Evolutionary conservation across 164 flowering plant species (phyloP), one percentile per base, ranked within the genome.

Genomic region (Stephania japonica): DNA sequence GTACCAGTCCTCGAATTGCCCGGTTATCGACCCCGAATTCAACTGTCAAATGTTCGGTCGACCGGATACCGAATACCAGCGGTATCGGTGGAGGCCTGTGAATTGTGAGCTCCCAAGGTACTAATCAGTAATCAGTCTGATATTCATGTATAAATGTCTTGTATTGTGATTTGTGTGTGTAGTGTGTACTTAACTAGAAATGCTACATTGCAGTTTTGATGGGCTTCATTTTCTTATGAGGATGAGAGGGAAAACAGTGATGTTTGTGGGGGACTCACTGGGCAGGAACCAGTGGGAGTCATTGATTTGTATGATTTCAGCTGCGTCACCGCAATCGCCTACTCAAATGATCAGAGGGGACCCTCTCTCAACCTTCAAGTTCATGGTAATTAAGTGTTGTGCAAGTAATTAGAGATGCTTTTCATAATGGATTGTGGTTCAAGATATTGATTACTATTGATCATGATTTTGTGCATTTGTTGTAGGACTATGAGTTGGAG

Each of bases 231-330:
- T 92, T 78, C 65, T 91, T 81, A 0, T 14, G 66, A 85, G 76
- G 27, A 88, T 92, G 96, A 85, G 78, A 75, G 92, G 91, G 44
- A 92, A 85, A 74, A 82, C 81, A 0, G 76, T 92, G 67, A 91
- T 92, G 97, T 88, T 92, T 78, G 97, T 90, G 4, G 98, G 97
- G 5, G 98, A 93, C 67, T 93, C 98, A 0, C 71, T 93, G 10
- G 93, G 94, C 8, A 74, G 85, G 73, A 90, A 91, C 73, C 98
- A 93, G 79, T 93, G 98, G 98, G 84, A 93, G 85, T 93, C 97
- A 0, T 75, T 93, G 80, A 77, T 90, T 67, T 93, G 98, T 72
- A 74, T 93, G 92, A 81, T 91, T 43, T 79, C 77, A 1, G 75
- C 88, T 0, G 75, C 82, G 1, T 81, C 75, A 3, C 89, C 92